These are phyloP conservation scores for Monosporascus sp. DNA, from an alignment of 2,329 filamentous ascomycete species.

Conservation along the genomic window DNA sequence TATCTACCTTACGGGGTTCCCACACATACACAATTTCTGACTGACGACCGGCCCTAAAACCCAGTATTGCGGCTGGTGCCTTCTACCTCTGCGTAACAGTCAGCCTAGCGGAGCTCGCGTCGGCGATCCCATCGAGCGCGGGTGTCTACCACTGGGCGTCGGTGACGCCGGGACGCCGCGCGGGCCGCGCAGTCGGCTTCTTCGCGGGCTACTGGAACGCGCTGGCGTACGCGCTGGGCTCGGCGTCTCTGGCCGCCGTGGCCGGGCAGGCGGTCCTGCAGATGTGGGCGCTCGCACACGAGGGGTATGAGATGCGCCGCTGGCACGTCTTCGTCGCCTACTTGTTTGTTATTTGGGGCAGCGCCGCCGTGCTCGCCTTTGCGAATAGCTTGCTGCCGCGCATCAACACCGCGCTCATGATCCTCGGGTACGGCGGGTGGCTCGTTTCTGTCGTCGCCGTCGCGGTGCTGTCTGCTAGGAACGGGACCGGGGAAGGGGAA, in stretches of 20 bases:
- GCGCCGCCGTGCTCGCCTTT: slow-evolving; percentile 42
- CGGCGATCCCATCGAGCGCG: slow-evolving; percentile 55
- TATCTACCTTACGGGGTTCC: too few species aligned
- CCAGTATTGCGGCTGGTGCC: slow-evolving; percentile 31
- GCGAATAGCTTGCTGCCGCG: slow-evolving; percentile 48
- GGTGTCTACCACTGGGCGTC: slow-evolving; percentile 60
- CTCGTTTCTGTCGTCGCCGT: slow-evolving; percentile 52
- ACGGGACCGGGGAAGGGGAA: not conserved
- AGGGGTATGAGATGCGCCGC: slow-evolving; percentile 28
- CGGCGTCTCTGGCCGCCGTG: slow-evolving; percentile 36
- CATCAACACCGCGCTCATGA: slow-evolving; percentile 49
- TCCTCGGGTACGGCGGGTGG: slow-evolving; percentile 47
- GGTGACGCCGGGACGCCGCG: slow-evolving; percentile 47
- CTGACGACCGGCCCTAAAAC: not conserved
- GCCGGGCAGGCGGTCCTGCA: slow-evolving; percentile 37
- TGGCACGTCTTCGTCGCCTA: slow-evolving; percentile 43
- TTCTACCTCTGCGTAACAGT: slow-evolving; percentile 57
- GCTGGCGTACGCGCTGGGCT: slow-evolving; percentile 36
- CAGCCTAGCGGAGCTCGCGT: slow-evolving; percentile 56
- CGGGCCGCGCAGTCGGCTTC: slow-evolving; percentile 46
- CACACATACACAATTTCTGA: too few species aligned
- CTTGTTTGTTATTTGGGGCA: slow-evolving; percentile 34
- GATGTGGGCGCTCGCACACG: slow-evolving; percentile 39
- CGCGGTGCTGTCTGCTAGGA: slow-evolving; percentile 40
- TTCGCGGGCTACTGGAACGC: slow-evolving; percentile 44